Evolutionary conservation across 1,284 basidiomycete genomes (phyloP).

Genomic region (Cryptococcus hybrid): DNA sequence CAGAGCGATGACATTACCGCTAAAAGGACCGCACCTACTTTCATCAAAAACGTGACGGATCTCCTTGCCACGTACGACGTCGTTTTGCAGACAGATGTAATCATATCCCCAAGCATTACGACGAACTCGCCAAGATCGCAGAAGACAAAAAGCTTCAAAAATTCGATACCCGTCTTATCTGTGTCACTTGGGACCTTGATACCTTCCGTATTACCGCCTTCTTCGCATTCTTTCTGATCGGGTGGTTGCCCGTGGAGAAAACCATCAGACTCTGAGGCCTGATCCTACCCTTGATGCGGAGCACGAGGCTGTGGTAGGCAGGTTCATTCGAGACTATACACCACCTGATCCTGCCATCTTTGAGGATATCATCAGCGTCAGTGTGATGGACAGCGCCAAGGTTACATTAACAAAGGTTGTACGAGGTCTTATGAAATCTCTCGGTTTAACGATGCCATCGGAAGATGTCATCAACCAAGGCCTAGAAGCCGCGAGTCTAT

Average conservation of each 20-base stretch:
- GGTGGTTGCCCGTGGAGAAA: constrained; percentile 68
- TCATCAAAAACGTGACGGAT: constrained; percentile 70
- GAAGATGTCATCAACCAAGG: constrained; percentile 63
- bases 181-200: constrained; percentile 71
- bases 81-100: constrained; percentile 94
- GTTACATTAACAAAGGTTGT: constrained; percentile 61
- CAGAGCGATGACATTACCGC: constrained; percentile 86
- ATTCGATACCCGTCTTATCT: constrained; percentile 63
- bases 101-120: constrained; percentile 73
- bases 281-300: constrained; percentile 55
- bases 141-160: constrained; percentile 27
- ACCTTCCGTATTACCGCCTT: constrained; percentile 56
- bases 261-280: constrained; percentile 76
- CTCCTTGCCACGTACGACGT: constrained; percentile 63
- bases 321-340: constrained; percentile 68
- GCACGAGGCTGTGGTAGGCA: constrained; percentile 80
- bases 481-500: constrained; percentile 53
- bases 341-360: constrained; percentile 65
- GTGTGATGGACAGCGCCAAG: constrained; percentile 59
- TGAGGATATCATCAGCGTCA: constrained; percentile 66
- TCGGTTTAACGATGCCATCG: constrained; percentile 55
- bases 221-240: constrained; percentile 76
- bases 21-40: constrained; percentile 74
- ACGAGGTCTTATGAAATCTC: constrained; percentile 57
- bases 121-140: constrained; percentile 58